Percentiles rank a stretch among this genome's conserved stretches.
Evolutionary conservation across 768 basidiomycete genomes (phyloP).

Genomic region (Trametes cubensis): DNA sequence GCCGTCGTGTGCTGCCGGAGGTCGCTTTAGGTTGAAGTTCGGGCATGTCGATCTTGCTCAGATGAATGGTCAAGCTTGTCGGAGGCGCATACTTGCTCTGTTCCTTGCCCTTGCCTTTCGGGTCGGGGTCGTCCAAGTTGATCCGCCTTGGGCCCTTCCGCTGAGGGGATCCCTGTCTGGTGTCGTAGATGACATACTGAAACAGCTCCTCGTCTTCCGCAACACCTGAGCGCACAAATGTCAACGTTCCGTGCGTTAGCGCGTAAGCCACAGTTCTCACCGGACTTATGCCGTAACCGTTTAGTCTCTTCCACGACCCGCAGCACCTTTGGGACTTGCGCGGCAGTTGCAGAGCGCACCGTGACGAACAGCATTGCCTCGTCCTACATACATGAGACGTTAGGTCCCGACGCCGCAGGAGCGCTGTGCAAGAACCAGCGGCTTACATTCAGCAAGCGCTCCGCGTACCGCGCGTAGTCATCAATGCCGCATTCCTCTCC

Average conservation of each 20-base stretch:
- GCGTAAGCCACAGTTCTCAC: slow-evolving; percentile 38
- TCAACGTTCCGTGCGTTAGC: neutral
- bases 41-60: slow-evolving; percentile 88
- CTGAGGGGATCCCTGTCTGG: slow-evolving; percentile 33
- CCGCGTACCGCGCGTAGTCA: slow-evolving; percentile 74
- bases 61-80: slow-evolving; percentile 65
- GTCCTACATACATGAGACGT: slow-evolving; percentile 47
- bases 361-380: slow-evolving; percentile 82
- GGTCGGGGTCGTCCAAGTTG: slow-evolving; percentile 53
- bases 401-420: neutral
- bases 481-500: slow-evolving; percentile 62
- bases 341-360: slow-evolving; percentile 61
- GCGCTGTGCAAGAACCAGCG: neutral
- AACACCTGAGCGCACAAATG: slow-evolving; percentile 36
- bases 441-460: slow-evolving; percentile 60
- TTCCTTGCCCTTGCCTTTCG: slow-evolving; percentile 43
- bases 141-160: slow-evolving; percentile 61
- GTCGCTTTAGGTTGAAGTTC: slow-evolving; percentile 63
- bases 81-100: slow-evolving; percentile 62
- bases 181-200: slow-evolving; percentile 79
- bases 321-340: slow-evolving; percentile 76
- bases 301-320: slow-evolving; percentile 81
- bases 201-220: slow-evolving; percentile 64
- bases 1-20: slow-evolving; percentile 6
- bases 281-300: slow-evolving; percentile 74